Evolutionary conservation across 2,329 filamentous ascomycete genomes (phyloP), one percentile per base, ranked within the genome.

Genomic region (Claviceps sp.): DNA sequence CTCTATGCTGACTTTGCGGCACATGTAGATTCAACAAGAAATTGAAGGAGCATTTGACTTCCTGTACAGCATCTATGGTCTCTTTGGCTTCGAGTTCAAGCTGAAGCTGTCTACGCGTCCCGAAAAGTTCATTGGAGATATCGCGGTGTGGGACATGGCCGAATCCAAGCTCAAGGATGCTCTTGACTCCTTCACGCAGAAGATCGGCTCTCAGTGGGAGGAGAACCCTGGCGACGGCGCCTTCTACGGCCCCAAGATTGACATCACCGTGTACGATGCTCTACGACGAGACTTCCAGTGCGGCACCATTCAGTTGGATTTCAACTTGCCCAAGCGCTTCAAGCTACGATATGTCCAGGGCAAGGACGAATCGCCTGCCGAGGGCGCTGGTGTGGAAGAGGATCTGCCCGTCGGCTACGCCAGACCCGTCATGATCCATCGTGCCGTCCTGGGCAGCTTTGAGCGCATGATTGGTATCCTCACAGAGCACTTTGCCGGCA

Each of bases 241-340:
- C 50, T 98, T 97, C 72, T 98, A 98, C 68, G 93, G 93, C 1
- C 93, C 93, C 50, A 98, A 98, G 80, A 95, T 97, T 61, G 93
- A 98, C 62, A 93, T 98, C 64, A 94, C 88, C 56, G 90, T 98
- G 63, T 84, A 83, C 50, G 91, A 96, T 69, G 88, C 88, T 46
- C 74, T 96, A 59, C 82, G 82, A 68, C 81, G 90, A 65, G 87
- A 69, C 51, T 64, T 66, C 56, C 67, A 70, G 60, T 70, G 67
- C 56, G 68, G 91, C 60, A 97, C 91, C 13, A 95, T 97, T 59
- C 91, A 97, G 71, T 86, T 95, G 64, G 89, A 89, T 68, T 96
- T 96, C 70, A 86, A 87, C 63, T 79, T 96, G 54, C 68, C 68
- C 37, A 61, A 62, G 54, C 64, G 67, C 43, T 70, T 70, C 64